These are phyloP conservation scores for Metschnikowia lochheadii DNA, from an alignment of 805 yeast genomes.

Conservation along the genomic window DNA sequence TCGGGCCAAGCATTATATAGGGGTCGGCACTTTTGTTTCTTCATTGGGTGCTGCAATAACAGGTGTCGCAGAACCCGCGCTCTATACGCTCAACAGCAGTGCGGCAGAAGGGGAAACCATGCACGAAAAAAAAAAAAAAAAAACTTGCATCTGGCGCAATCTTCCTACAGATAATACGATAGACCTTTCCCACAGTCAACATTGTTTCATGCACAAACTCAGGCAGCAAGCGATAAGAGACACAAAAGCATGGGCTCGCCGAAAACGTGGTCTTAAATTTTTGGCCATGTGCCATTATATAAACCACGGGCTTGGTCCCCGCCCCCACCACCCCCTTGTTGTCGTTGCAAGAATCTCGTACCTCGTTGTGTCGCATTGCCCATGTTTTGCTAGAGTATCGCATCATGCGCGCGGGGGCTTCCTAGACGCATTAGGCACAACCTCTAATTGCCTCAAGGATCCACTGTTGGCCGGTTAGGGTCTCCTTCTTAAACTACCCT, in stretches of 20 bases:
- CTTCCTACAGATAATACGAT: neutral
- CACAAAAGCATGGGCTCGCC: neutral
- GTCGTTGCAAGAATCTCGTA: neutral
- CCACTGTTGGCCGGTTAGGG: neutral
- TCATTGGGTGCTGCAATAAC: neutral
- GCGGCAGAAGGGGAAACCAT: neutral
- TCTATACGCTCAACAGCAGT: neutral
- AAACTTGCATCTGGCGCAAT: neutral
- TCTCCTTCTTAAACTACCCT: neutral
- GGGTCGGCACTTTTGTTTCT: neutral
- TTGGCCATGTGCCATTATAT: no score
- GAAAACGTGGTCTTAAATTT: neutral
- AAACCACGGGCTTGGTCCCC: no score
- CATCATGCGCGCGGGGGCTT: slow-evolving; percentile 4
- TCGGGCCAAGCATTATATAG: neutral
- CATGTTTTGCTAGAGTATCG: neutral
- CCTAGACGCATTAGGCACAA: slow-evolving; percentile 1
- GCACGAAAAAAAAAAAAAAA: neutral
- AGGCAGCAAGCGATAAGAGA: neutral
- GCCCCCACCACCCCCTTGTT: neutral
- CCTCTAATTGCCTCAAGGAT: neutral
- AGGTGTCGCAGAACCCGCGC: neutral
- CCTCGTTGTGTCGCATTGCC: slow-evolving; percentile 1
- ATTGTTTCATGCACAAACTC: neutral
- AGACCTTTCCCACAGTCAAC: neutral